Base-by-base conservation (phyloP, 2,329 filamentous ascomycete genomes). In the Penicillium thymicola region DNA sequence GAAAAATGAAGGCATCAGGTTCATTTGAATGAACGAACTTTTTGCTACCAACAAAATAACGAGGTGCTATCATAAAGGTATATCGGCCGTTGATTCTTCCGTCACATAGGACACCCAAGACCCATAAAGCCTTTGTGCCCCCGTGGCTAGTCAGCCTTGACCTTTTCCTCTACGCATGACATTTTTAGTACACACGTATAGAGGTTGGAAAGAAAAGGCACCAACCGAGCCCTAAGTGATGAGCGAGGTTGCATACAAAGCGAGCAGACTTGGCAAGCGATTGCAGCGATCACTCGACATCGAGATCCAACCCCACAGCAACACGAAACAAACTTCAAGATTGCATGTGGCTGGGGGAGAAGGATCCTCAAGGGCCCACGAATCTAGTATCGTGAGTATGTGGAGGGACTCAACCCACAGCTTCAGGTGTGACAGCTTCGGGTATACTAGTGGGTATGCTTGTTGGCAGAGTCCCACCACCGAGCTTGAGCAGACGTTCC, bases 401-500 rank as follows among this genome's bases (percentile, higher is more conserved):
- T 36, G 49, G 52, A 37, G 50, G 49, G 30, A 45, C 55, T 73
- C 71, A 72, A 51, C 61, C 70, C 50, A 65, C 62, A 45, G 60
- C 62, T 59, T 66, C 65, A 52, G 67, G 64, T 27, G 62, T 61
- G 30, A 68, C 44, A 25, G 5, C 14, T 11, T 36, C 44, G 3
- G 44, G 44, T 46, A 46, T 46, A 46, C 53, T 25, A 54, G 57
- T 27, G 46, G 62, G 48, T 53, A 30, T 44, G 6, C 27, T 59
- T 44, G 63, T 58, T 10, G 69, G 67, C 21, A 70, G 28, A 16
- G 59, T 51, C 18, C 54, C 57, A 11, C 75, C 75, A 28, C 70
- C 55, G 21, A 75, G 57, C 58, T 69, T 72, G 37, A 72, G 73
- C 54, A 86, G 65, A 28, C 84, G 72, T 65, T 96, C 90, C 65